Evolutionary conservation across 108 stramenopile species (phyloP), one percentile per base, ranked within the genome.

Genomic region (Discostella stelligeroides): DNA sequence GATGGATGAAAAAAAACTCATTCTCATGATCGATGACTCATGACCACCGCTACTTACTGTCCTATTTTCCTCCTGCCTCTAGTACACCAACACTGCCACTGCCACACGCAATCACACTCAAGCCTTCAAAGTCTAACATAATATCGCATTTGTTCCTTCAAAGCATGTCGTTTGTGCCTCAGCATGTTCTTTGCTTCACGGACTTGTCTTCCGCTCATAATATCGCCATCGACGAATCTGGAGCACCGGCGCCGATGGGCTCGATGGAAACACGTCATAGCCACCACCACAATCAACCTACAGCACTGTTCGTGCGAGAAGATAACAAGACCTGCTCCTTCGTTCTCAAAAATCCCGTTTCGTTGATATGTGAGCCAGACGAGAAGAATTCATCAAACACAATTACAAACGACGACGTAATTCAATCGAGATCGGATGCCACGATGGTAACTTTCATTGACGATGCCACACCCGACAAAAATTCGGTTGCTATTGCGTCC

Each of bases 311-410:
- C 48, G 61, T 63, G 11, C 68, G 45, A 12, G 75, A 76, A 17
- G 75, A 58, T 21, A 69, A 48, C 18, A 76, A 76, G 25, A 76
- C 69, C 38, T 76, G 67, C 20, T 76, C 75, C 0, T 76, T 64
- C 29, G 30, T 30, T 38, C 59, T 76, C 7, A 21, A 49, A 12
- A 51, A 50, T 46, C 46, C 54, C 34, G 41, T 57, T 54, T 15
- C 17, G n/a, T 59, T 67, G 68, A 46, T 45, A 1, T 49, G 28
- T 18, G 30, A 42, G 28, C 55, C 30, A 13, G 43, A 21, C 3
- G 20, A 48, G 17, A 43, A 70, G 59, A n/a, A n/a, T n/a, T n/a
- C n/a, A n/a, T n/a, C n/a, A n/a, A n/a, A n/a, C n/a, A n/a, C n/a
- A n/a, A n/a, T n/a, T 11, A 9, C 57, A 10, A 37, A 37, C 34